Evolutionary conservation across 2,329 filamentous ascomycete species (phyloP).

Genomic region (Clonostachys chloroleuca): DNA sequence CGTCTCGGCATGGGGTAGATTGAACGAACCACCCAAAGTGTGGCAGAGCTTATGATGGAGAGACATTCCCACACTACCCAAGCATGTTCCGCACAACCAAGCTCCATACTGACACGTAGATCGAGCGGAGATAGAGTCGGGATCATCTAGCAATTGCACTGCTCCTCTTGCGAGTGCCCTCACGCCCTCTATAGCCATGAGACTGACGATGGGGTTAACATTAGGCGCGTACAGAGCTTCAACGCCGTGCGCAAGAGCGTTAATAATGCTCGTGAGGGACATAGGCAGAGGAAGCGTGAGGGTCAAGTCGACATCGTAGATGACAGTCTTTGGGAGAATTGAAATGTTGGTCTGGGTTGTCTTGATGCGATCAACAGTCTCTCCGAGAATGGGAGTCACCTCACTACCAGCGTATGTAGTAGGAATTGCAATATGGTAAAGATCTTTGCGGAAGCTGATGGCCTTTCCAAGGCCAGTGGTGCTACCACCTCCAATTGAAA

Average conservation of each 20-base stretch:
- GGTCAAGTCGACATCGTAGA: constrained; percentile 62
- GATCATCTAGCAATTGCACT: constrained; percentile 42
- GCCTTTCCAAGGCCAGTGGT: constrained; percentile 57
- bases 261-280: constrained; percentile 56
- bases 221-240: constrained; percentile 60
- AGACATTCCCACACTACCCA: constrained; percentile 57
- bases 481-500: constrained; percentile 59
- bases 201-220: constrained; percentile 53
- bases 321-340: constrained; percentile 55
- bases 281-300: constrained; percentile 48
- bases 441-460: constrained; percentile 46
- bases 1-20: constrained; percentile 61
- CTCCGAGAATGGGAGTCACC: constrained; percentile 61
- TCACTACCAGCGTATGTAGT: constrained; percentile 59
- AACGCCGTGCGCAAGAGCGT: constrained; percentile 56
- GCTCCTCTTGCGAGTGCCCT: constrained; percentile 47
- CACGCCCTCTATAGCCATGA: constrained; percentile 55
- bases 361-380: constrained; percentile 54
- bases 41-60: constrained; percentile 68
- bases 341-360: constrained; percentile 51
- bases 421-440: constrained; percentile 50
- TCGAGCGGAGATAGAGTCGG: constrained; percentile 38
- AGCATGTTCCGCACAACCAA: constrained; percentile 58
- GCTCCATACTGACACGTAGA: constrained; percentile 50
- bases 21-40: constrained; percentile 57